These are phyloP conservation scores for Digitaria exilis DNA, from an alignment of 202 grass and related monocot species.

Conservation along the genomic window DNA sequence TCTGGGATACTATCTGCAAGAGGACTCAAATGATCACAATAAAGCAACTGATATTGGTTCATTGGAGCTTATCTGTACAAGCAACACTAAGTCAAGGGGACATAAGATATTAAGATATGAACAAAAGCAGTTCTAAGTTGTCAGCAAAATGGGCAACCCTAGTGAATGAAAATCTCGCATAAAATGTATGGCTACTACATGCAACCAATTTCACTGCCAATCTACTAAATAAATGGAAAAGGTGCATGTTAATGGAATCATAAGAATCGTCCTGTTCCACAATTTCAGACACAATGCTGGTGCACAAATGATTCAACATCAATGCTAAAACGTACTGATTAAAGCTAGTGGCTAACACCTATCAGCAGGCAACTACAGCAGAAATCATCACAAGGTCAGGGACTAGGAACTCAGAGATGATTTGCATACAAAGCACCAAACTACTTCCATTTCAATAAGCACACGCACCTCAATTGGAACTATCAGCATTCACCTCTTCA, in stretches of 20 bases:
- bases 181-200: conserved; percentile 23
- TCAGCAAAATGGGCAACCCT: background rate
- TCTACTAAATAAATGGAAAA: background rate
- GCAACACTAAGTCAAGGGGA: background rate
- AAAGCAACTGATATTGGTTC: background rate
- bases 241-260: background rate
- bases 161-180: background rate
- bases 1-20: conserved; percentile 50
- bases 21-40: conserved; percentile 24
- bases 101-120: background rate
- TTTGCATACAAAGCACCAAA: background rate
- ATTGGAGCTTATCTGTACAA: background rate
- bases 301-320: background rate
- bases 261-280: background rate
- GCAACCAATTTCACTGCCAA: conserved; percentile 6
- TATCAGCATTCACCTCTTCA: background rate
- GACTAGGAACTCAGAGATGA: background rate
- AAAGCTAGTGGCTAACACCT: background rate
- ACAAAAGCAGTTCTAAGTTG: background rate
- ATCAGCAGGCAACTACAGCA: background rate
- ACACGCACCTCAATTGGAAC: conserved; percentile 11
- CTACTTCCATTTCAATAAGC: background rate
- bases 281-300: conserved; percentile 1
- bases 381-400: background rate
- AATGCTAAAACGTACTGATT: background rate